These are phyloP conservation scores for Lactifluus piperatus DNA, from an alignment of 768 basidiomycete genomes.

Conservation along the genomic window DNA sequence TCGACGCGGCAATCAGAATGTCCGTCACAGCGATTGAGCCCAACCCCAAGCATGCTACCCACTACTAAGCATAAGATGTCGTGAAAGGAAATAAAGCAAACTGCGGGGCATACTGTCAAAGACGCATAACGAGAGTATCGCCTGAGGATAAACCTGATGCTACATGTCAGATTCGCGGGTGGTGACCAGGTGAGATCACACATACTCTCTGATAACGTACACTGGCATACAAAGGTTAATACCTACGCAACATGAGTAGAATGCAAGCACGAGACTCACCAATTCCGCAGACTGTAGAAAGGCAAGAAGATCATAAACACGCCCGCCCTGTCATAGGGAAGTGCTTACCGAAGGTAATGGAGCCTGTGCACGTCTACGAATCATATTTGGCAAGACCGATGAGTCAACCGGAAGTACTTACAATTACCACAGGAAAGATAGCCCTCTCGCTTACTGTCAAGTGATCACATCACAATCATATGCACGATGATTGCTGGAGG, in stretches of 20 bases:
- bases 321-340: too few relatives aligned
- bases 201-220: conserved; percentile 39
- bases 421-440: background rate
- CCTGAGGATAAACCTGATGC: conserved; percentile 25
- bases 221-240: conserved; percentile 26
- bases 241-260: background rate
- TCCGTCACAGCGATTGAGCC: conserved; percentile 41
- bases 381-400: background rate
- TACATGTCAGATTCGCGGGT: background rate
- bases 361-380: conserved; percentile 27
- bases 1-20: conserved; percentile 38
- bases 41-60: conserved; percentile 40
- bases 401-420: background rate
- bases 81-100: background rate
- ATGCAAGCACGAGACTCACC: conserved; percentile 17
- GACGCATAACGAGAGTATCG: conserved; percentile 26
- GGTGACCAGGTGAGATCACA: background rate
- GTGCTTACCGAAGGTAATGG: conserved; percentile 35
- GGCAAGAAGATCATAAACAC: background rate
- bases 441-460: background rate
- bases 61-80: conserved; percentile 24
- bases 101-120: conserved; percentile 26
- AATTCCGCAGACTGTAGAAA: conserved; percentile 17
- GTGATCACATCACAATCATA: background rate
- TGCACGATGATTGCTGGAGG: background rate